Evolutionary conservation across 306 rosid genomes (phyloP), one percentile per base, ranked within the genome.

Genomic region (Vicia faba): DNA sequence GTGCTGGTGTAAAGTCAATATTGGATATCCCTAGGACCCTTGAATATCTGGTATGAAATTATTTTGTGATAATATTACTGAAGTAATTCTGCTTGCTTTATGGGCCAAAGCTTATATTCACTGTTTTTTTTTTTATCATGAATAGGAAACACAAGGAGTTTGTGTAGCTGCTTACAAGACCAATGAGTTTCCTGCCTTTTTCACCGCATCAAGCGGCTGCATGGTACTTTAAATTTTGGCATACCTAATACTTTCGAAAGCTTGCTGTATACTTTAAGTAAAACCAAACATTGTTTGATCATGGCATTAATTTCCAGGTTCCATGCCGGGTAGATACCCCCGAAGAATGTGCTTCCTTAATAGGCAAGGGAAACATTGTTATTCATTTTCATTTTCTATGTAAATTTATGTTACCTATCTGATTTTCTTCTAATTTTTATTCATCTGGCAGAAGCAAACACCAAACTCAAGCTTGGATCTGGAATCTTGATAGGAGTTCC

Each of bases 1-100:
- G 93, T 70, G 98, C 98, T 55, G 98, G 96, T 68, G 88, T 89
- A 63, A 92, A 92, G 83, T 92, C 98, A 56, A 92, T 92, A 76
- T 73, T 92, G 59, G 98, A 92, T 78, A 87, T 92, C 64, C 93
- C 91, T 29, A 78, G 91, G 79, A 92, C 98, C 40, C 96, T 92
- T 43, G 96, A 92, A 61, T 89, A 89, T 81, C 81, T 92, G 88
- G 98, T 92, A 82, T 53, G 20, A 49, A 14, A 49, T 61, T 62
- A 56, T 39, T 61, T 51, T 48, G 28, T 54, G 60, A 68, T 63
- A 33, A 72, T 59, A 71, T 79, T 25, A 48, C 45, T 58, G 57
- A 62, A 75, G 48, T 67, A 61, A 39, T 28, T 20, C 31, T 4
- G 41, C 53, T 15, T 53, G 25, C 10, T 26, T 59, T 25, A 18